A percentile compares a stretch with the other conserved stretches of the same genome.
These are phyloP conservation scores for Ormosia semicastrata DNA, from an alignment of 306 rosid genomes.

Conservation along the genomic window DNA sequence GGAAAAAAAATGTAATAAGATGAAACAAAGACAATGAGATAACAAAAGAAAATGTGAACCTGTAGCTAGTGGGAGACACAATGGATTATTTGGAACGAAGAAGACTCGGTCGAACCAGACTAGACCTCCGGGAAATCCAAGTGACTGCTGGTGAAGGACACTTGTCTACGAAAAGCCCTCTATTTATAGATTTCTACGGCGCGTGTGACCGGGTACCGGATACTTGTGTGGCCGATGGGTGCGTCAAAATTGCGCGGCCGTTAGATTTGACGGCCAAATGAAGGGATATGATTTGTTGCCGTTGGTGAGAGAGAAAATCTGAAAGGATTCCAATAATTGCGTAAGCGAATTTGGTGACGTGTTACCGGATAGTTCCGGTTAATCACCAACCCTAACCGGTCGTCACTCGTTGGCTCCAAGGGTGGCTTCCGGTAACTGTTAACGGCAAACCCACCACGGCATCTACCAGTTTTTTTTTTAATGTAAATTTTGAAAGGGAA, in stretches of 20 bases:
- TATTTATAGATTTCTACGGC: conserved; percentile 26
- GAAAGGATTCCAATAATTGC: background rate
- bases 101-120: no score
- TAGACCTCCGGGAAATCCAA: no score
- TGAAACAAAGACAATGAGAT: background rate
- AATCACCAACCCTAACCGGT: conserved; percentile 30
- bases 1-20: no score
- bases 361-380: conserved; percentile 34
- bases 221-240: background rate
- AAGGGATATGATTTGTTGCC: conserved; percentile 21
- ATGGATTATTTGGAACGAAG: no score
- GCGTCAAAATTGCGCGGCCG: background rate
- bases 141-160: background rate
- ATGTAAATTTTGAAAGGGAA: no score
- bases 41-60: background rate
- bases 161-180: background rate
- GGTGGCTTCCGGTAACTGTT: no score
- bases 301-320: conserved; percentile 28
- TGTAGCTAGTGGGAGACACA: background rate
- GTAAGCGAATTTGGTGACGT: no score
- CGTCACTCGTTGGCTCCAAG: no score
- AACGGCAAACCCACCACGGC: no score
- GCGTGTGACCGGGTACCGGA: conserved; percentile 32
- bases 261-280: conserved; percentile 3
- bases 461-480: no score